Conservation (phyloP, 139 green algal genomes). For the Chlamydomonas sphaeroides region DNA sequence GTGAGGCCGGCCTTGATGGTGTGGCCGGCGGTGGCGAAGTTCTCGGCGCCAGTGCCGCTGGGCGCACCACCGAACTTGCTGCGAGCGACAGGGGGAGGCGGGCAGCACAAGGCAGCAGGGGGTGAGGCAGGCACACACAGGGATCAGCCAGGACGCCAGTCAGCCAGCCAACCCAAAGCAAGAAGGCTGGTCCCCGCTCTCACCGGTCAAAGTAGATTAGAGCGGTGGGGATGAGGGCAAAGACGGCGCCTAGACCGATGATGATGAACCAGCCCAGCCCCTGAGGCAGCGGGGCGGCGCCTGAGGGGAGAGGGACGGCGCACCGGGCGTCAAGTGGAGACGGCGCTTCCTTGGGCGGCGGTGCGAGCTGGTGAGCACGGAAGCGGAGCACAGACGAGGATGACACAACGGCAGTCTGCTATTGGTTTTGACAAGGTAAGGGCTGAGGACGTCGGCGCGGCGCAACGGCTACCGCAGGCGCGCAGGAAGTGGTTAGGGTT, state of each 20-base stretch:
- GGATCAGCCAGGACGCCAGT: not conserved
- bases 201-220: conserved; percentile 46
- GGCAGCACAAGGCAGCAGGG: not conserved
- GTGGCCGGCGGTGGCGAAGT: conserved; percentile 68
- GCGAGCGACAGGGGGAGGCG: not conserved
- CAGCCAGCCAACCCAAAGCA: no score
- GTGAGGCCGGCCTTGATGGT: conserved; percentile 77
- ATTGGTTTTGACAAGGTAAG: no score
- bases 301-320: not conserved
- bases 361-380: no score
- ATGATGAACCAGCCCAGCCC: conserved; percentile 53
- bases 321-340: not conserved
- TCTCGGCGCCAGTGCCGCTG: conserved; percentile 12
- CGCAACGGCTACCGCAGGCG: no score
- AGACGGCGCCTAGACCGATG: conserved; percentile 43
- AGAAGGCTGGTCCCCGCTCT: no score
- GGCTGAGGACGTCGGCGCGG: no score
- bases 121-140: no score
- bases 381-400: no score
- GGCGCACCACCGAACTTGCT: not conserved
- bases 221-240: conserved; percentile 28
- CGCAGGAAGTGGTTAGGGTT: no score
- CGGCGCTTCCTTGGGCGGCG: no score
- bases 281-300: conserved; percentile 23
- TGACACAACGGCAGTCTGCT: no score